Evolutionary conservation across 2,329 filamentous ascomycete genomes (phyloP).

Genomic region (Xylariomycetidae sp.): DNA sequence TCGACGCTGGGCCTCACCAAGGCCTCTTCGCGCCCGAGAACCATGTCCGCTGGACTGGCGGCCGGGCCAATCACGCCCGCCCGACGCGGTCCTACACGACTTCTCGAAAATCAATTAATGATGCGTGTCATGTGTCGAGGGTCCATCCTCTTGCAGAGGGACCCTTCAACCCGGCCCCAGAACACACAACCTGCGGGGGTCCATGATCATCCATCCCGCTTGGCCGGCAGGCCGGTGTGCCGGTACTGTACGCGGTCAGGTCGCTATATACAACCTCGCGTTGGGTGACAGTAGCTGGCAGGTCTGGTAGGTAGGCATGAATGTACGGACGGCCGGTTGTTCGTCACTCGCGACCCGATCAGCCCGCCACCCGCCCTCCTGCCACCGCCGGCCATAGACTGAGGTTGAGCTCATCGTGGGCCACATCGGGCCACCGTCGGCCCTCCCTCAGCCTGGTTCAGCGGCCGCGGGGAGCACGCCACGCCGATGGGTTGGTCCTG

Average conservation of each 20-base stretch:
- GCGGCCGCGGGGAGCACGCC: conserved; percentile 7
- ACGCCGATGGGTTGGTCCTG: too few relatives aligned
- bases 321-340: too few relatives aligned
- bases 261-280: too few relatives aligned
- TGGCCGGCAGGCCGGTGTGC: too few relatives aligned
- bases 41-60: conserved; percentile 17
- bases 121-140: conserved; percentile 32
- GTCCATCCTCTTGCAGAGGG: conserved; percentile 20
- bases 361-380: conserved; percentile 7
- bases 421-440: conserved; percentile 6
- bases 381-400: conserved; percentile 6
- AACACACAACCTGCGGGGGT: conserved; percentile 13
- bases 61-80: conserved; percentile 27
- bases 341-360: conserved; percentile 8
- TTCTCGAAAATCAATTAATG: conserved; percentile 30
- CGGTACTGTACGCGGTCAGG: too few relatives aligned
- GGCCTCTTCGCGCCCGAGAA: conserved; percentile 21
- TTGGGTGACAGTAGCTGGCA: too few relatives aligned
- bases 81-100: conserved; percentile 33
- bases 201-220: conserved; percentile 15
- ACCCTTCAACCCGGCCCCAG: conserved; percentile 7
- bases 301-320: too few relatives aligned
- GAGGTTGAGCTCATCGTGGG: conserved; percentile 2
- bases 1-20: too few relatives aligned
- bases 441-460: conserved; percentile 12